Percentiles rank a stretch among this genome's conserved stretches.
Evolutionary conservation across 768 basidiomycete species (phyloP).

Genomic region (Pulveroboletus sp.): DNA sequence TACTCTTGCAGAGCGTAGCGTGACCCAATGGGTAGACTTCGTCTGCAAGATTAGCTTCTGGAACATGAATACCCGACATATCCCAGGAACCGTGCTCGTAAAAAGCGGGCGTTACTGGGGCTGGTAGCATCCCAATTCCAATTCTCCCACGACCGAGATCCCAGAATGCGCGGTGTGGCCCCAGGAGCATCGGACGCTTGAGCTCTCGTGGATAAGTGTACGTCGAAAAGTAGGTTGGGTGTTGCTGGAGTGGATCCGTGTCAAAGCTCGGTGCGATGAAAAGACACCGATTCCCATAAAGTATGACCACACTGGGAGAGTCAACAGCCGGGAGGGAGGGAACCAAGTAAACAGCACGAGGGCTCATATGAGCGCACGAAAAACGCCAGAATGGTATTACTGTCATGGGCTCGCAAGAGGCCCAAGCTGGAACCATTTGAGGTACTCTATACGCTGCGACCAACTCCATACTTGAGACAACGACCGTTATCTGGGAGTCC

Average conservation of each 20-base stretch:
- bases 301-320: conserved; percentile 4
- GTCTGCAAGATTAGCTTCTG: not conserved
- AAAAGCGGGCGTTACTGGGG: not conserved
- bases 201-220: conserved; percentile 2
- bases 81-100: not conserved
- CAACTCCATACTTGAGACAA: conserved; percentile 1
- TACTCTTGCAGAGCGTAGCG: not conserved
- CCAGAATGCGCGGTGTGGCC: not conserved
- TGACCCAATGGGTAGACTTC: not conserved
- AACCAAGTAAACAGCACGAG: conserved; percentile 8
- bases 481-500: conserved; percentile 5
- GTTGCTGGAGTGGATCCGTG: not conserved
- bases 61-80: not conserved
- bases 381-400: conserved; percentile 2
- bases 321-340: conserved; percentile 10
- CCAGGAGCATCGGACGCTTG: not conserved
- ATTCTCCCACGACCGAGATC: not conserved
- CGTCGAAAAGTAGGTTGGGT: conserved; percentile 14
- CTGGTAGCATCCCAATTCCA: not conserved
- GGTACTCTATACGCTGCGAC: conserved; percentile 5
- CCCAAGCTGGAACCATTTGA: not conserved
- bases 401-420: not conserved
- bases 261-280: conserved; percentile 1
- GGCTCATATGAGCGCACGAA: conserved; percentile 3
- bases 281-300: conserved; percentile 8